phyloP scores from a whole-genome alignment of 139 green algal species.

The Chloropicon primus region DNA sequence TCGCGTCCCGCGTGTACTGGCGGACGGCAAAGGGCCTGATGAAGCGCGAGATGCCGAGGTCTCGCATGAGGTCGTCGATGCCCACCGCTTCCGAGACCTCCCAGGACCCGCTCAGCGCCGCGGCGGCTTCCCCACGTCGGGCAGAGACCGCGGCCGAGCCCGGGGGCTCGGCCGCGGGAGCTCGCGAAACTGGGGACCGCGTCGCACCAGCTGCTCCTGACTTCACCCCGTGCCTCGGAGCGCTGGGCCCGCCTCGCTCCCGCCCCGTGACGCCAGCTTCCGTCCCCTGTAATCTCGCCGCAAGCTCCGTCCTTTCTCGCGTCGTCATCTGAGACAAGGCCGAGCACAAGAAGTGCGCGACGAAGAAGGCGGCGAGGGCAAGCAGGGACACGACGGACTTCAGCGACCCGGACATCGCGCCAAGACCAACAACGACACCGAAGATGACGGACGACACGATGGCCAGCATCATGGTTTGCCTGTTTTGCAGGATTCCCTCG shows the following conservation, averaged over 20 bases:
- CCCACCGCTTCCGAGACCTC: background rate
- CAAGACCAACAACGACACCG: background rate
- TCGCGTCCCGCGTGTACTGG: background rate
- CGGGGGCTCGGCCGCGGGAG: no score
- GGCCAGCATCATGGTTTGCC: background rate
- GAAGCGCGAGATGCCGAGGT: background rate
- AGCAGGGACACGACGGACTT: background rate
- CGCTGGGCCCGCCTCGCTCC: no score
- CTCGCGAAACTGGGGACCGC: no score
- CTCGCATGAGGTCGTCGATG: background rate
- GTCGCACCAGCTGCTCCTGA: no score
- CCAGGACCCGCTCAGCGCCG: background rate
- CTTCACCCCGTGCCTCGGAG: no score
- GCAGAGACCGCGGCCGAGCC: no score
- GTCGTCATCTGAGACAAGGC: no score
- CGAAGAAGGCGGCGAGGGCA: no score
- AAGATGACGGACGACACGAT: background rate
- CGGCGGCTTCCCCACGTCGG: no score
- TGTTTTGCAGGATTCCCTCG: background rate
- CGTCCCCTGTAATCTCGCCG: background rate
- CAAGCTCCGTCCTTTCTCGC: background rate
- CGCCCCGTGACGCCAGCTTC: no score
- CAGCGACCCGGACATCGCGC: background rate
- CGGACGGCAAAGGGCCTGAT: background rate
- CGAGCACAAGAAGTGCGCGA: background rate